These are phyloP conservation scores for Conticribra weissflogii DNA, from an alignment of 108 stramenopile genomes.

Conservation along the genomic window DNA sequence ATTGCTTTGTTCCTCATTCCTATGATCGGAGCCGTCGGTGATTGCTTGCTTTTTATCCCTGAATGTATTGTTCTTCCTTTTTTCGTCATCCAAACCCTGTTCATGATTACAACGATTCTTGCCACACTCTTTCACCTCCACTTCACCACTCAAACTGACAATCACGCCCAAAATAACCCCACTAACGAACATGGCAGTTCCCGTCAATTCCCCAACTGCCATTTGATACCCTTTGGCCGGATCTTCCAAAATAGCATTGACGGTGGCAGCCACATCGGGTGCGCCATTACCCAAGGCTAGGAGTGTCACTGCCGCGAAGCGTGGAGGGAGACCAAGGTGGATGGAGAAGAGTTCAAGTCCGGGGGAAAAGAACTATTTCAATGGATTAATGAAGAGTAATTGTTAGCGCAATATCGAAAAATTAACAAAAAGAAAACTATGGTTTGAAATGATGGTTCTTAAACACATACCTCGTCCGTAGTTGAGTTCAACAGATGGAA, in stretches of 20 bases:
- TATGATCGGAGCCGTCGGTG: too few relatives aligned
- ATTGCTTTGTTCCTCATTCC: neutral
- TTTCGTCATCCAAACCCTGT: too few relatives aligned
- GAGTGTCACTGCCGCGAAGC: conserved; percentile 97
- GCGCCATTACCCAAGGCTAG: conserved; percentile 99
- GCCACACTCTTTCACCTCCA: neutral
- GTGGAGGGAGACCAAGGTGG: conserved; percentile 87
- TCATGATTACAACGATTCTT: neutral
- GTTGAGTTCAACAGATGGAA: conserved; percentile 92
- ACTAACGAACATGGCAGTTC: conserved; percentile 93
- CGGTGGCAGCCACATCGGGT: conserved; percentile 93
- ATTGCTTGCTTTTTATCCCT: too few relatives aligned
- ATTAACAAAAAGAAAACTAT: neutral
- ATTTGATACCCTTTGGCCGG: conserved; percentile 81
- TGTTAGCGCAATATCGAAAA: neutral
- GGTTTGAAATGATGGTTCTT: neutral
- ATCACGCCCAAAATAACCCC: conserved; percentile 82
- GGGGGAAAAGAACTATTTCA: conserved; percentile 84
- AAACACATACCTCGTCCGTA: conserved; percentile 75
- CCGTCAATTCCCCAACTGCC: conserved; percentile 91
- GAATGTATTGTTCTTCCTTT: too few relatives aligned
- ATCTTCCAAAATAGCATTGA: conserved; percentile 78
- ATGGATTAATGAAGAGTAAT: neutral
- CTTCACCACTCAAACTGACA: conserved; percentile 48
- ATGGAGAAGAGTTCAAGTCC: conserved; percentile 89